Conservation (phyloP, 805 yeast genomes). For the Candida anglica region DNA sequence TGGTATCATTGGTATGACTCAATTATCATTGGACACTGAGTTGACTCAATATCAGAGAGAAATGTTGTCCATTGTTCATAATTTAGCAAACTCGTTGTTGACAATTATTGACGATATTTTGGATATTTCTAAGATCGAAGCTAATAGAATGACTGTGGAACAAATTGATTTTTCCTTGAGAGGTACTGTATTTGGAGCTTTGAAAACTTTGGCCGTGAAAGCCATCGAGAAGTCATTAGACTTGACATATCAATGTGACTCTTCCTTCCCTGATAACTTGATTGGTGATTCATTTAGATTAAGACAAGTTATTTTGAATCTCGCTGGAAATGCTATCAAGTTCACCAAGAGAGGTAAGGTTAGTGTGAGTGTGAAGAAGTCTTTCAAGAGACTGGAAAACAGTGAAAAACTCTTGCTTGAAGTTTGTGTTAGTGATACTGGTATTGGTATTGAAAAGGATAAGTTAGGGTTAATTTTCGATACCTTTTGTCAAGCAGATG, state of each 20-base stretch:
- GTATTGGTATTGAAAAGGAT: conserved; percentile 75
- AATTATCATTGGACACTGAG: conserved; percentile 81
- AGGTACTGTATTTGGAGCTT: conserved; percentile 86
- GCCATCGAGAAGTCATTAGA: conserved; percentile 84
- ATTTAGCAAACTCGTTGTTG: conserved; percentile 77
- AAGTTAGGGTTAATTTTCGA: conserved; percentile 83
- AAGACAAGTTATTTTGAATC: conserved; percentile 79
- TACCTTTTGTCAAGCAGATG: conserved; percentile 91
- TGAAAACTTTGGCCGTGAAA: conserved; percentile 84
- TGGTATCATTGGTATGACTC: conserved; percentile 93
- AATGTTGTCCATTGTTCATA: conserved; percentile 86
- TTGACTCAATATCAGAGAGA: conserved; percentile 88
- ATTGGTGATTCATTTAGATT: conserved; percentile 87
- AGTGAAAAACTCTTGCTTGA: conserved; percentile 53
- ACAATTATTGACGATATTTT: conserved; percentile 87
- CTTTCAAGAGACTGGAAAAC: conserved; percentile 25
- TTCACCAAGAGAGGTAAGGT: conserved; percentile 83
- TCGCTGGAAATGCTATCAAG: conserved; percentile 88
- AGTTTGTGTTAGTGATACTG: conserved; percentile 82
- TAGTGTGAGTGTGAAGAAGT: conserved; percentile 66
- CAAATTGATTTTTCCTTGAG: conserved; percentile 82
- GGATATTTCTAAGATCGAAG: conserved; percentile 91
- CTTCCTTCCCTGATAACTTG: conserved; percentile 80
- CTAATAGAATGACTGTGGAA: conserved; percentile 90
- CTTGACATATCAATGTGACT: conserved; percentile 75